Evolutionary conservation across 2,329 filamentous ascomycete genomes (phyloP).

Genomic region (Ascochyta clinopodiicola): DNA sequence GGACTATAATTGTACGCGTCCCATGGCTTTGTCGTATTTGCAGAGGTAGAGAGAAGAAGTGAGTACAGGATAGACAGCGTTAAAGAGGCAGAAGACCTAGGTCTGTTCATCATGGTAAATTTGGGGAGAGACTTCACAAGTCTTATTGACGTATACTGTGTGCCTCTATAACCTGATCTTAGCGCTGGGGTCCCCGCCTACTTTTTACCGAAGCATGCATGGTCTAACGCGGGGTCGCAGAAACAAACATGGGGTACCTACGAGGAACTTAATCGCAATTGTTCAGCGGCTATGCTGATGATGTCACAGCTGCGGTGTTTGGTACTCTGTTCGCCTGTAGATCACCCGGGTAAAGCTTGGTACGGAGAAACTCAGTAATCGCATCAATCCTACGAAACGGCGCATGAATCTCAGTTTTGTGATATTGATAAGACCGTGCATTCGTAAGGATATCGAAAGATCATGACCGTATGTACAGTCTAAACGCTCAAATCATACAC

Average conservation of each 20-base stretch:
- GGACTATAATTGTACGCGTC: constrained; percentile 20
- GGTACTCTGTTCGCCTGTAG: neutral
- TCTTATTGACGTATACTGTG: neutral
- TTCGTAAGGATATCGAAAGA: constrained; percentile 5
- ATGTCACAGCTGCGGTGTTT: constrained; percentile 1
- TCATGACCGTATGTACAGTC: constrained; percentile 9
- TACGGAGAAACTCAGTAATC: constrained; percentile 3
- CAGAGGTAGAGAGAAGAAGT: neutral
- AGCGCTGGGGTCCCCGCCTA: neutral
- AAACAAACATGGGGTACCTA: neutral
- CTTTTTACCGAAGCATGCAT: neutral
- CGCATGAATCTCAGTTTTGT: neutral
- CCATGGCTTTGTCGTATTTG: constrained; percentile 12
- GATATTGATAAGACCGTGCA: neutral
- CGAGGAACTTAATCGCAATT: neutral
- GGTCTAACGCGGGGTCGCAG: constrained; percentile 5
- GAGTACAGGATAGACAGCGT: neutral
- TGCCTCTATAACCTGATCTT: neutral
- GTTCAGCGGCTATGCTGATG: constrained; percentile 1
- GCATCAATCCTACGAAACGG: neutral
- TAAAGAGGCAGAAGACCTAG: neutral
- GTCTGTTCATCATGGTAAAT: neutral
- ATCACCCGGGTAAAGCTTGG: constrained; percentile 1
- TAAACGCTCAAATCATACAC: constrained; percentile 9
- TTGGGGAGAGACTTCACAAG: neutral